These are phyloP conservation scores for Fraxinus baroniana DNA, from an alignment of 305 asterid genomes.

Conservation along the genomic window DNA sequence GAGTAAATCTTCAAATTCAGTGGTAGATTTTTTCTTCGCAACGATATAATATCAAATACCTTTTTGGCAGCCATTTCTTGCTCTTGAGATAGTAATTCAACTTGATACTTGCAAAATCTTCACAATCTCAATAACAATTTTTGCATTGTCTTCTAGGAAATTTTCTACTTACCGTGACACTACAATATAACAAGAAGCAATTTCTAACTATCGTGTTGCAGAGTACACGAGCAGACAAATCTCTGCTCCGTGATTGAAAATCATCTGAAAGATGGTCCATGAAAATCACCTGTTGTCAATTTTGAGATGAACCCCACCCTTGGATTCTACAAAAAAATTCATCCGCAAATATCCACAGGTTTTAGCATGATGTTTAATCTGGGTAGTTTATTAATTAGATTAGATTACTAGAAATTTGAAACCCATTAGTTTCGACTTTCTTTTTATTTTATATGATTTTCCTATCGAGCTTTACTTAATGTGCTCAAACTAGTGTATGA, in stretches of 20 bases:
- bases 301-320: neutral
- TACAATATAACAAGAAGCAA: neutral
- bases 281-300: conserved; percentile 52
- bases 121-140: neutral
- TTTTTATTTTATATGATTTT: too few relatives aligned
- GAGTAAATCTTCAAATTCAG: neutral
- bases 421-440: too few relatives aligned
- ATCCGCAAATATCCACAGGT: neutral
- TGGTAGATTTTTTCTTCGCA: neutral
- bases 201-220: conserved; percentile 31
- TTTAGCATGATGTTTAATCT: too few relatives aligned
- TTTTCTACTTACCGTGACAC: neutral
- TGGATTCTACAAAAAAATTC: neutral
- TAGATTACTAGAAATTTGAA: too few relatives aligned
- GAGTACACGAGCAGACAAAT: conserved; percentile 59
- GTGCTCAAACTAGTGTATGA: too few relatives aligned
- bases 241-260: conserved; percentile 57
- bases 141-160: neutral
- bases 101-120: neutral
- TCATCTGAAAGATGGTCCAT: conserved; percentile 72
- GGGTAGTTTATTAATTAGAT: too few relatives aligned
- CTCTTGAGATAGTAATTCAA: neutral
- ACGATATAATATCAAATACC: neutral
- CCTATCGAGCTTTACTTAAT: too few relatives aligned
- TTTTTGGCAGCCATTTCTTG: neutral